Base-by-base conservation (phyloP, 495 filamentous ascomycete genomes). In the Xylaria palmicola region DNA sequence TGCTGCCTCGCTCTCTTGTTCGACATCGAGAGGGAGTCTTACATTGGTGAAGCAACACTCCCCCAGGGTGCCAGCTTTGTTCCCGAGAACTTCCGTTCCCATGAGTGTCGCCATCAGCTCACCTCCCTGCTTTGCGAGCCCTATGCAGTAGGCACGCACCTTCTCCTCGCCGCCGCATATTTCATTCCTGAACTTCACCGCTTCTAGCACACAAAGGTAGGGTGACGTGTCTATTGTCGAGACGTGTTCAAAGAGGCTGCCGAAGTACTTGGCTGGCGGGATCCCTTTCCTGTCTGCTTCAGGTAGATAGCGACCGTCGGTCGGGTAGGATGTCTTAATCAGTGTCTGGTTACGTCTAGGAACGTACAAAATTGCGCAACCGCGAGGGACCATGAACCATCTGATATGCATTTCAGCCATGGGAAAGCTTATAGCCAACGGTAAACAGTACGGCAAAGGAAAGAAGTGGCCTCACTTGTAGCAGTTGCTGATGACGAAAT, bases 391-490 rank as follows among this genome's bases (percentile, higher is more conserved):
- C 70, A 83, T 88, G 19, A 95, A 83, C 92, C 92, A 96, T 77
- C 93, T 96, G 74, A 59, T 54, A 50, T 26, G 60, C 20, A 54
- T 29, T 93, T 88, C 81, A 85, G 67, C 90, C 92, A 48, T 74
- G 83, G 26, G 86, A 56, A 88, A 83, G 69, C 91, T 92, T 67
- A 91, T 88, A 3, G 85, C 80, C 29, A 24, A 51, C 48, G 8
- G 36, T 40, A 29, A 40, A 47, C 5, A 41, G 26, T 12, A 10
- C 45, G 51, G 48, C 17, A 22, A 88, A 88, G 36, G 80, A 79
- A 67, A 78, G 86, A 13, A 91, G n/a, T n/a, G n/a, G n/a, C n/a
- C 83, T 90, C 89, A 95, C 79, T 94, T 94, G 71, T 94, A 89
- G 62, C 81, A 86, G 64, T 93, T 94, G 22, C 75, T 84, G n/a